Percentiles rank a stretch among this genome's conserved stretches.
These are phyloP conservation scores for Geranium incanum DNA, from an alignment of 441 rosid genomes.

Conservation along the genomic window DNA sequence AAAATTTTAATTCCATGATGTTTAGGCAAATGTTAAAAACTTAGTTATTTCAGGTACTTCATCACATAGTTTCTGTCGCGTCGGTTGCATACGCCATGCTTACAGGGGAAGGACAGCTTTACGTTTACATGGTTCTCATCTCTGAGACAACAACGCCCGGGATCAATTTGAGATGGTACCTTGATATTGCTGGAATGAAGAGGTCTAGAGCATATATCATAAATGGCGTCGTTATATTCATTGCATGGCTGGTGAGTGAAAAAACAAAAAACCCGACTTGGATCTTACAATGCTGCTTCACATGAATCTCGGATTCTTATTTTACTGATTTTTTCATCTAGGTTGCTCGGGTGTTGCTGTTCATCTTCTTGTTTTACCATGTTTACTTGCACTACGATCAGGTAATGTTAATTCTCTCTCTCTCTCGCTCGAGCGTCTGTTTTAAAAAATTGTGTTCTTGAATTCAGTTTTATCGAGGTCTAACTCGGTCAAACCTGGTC, in stretches of 20 bases:
- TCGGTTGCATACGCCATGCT: conserved; percentile 51
- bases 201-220: conserved; percentile 43
- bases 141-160: conserved; percentile 57
- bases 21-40: neutral
- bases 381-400: conserved; percentile 41
- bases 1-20: neutral
- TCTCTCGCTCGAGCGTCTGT: no score
- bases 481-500: no score
- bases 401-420: conserved; percentile 22
- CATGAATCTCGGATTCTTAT: neutral
- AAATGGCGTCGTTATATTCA: conserved; percentile 45
- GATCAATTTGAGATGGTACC: conserved; percentile 57
- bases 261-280: neutral
- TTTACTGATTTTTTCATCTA: conserved; percentile 15
- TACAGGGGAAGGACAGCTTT: conserved; percentile 64
- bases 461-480: no score
- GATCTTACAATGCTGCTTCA: neutral
- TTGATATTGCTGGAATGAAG: conserved; percentile 49
- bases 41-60: conserved; percentile 42
- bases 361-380: conserved; percentile 43
- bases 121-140: conserved; percentile 52
- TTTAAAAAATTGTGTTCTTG: no score
- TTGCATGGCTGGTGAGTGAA: conserved; percentile 47
- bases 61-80: conserved; percentile 42
- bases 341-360: conserved; percentile 48